Evolutionary conservation across 192 early-diverging fungal genomes (phyloP).

Genomic region (Phycomyces nitens): DNA sequence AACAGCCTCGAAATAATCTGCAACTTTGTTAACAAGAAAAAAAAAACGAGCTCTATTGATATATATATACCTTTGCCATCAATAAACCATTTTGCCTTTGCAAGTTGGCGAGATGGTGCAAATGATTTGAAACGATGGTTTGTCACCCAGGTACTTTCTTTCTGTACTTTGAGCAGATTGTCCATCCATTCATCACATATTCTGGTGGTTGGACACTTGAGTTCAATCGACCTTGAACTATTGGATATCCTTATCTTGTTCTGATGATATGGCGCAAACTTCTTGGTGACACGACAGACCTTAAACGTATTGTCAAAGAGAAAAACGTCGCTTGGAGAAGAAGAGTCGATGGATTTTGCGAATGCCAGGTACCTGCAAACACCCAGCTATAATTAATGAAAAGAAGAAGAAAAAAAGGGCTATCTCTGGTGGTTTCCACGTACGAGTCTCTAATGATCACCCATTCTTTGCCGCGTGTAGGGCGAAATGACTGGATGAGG

Average conservation of each 20-base stretch:
- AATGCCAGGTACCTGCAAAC: slow-evolving; percentile 40
- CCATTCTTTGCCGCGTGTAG: slow-evolving; percentile 61
- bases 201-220: slow-evolving; percentile 61
- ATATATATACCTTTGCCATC: slow-evolving; percentile 47
- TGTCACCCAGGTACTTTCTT: slow-evolving; percentile 58
- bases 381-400: not conserved
- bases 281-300: slow-evolving; percentile 25
- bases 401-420: no score
- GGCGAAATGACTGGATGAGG: slow-evolving; percentile 31
- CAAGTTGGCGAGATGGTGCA: slow-evolving; percentile 64
- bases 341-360: slow-evolving; percentile 31
- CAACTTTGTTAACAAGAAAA: not conserved
- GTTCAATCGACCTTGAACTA: slow-evolving; percentile 58
- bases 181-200: slow-evolving; percentile 61
- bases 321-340: slow-evolving; percentile 43
- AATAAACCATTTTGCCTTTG: slow-evolving; percentile 67
- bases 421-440: not conserved
- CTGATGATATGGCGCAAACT: slow-evolving; percentile 34
- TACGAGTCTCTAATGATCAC: slow-evolving; percentile 66
- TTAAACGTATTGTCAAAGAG: slow-evolving; percentile 45
- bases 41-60: not conserved
- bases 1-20: slow-evolving; percentile 73
- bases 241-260: slow-evolving; percentile 59
- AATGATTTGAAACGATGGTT: slow-evolving; percentile 66
- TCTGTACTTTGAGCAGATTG: slow-evolving; percentile 55